Base-by-base conservation (phyloP, 805 yeast genomes). In the Nakazawaea siamensis region DNA sequence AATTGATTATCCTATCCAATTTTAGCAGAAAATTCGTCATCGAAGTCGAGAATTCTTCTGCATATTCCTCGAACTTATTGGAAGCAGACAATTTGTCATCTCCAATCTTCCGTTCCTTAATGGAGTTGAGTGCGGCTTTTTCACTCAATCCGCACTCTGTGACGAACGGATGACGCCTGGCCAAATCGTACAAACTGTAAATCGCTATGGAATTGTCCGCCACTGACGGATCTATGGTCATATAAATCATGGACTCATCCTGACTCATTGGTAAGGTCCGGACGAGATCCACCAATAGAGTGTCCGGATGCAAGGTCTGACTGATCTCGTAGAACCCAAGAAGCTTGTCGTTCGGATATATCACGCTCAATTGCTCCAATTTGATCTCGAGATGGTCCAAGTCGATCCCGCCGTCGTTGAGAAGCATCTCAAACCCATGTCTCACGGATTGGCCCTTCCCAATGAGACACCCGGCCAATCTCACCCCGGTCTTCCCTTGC, bases 401-500 rank as follows among this genome's bases (percentile, higher is more conserved):
- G 19, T 32, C 40, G 8, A 32, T 37, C 6, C 34, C 35, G 13
- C 25, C 25, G 13, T 37, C 36, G 29, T 32, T 25, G 4, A 37
- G 7, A 6, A 29, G 13, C 13, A 37, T 21, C 5, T 37, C 40
- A 37, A 37, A 37, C 6, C 37, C 28, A n/a, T 37, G 29, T 11
- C 18, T 3, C 3, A 37, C 18, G 6, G 27, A 17, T 13, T 37
- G 23, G 10, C 23, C 23, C 14, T 19, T 16, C 24, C 14, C 18
- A 2, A 35, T 36, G 15, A 37, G 23, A 16, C 31, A 20, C 15
- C 39, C 39, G 5, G 36, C 39, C 18, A 37, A 20, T 5, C 10
- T 15, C 6, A 18, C n/a, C n/a, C n/a, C n/a, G n/a, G n/a, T n/a
- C n/a, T n/a, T n/a, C n/a, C 17, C 21, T 23, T 26, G 17, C 23